Conservation (phyloP, 1,284 basidiomycete genomes). For the Trametes versicolor region DNA sequence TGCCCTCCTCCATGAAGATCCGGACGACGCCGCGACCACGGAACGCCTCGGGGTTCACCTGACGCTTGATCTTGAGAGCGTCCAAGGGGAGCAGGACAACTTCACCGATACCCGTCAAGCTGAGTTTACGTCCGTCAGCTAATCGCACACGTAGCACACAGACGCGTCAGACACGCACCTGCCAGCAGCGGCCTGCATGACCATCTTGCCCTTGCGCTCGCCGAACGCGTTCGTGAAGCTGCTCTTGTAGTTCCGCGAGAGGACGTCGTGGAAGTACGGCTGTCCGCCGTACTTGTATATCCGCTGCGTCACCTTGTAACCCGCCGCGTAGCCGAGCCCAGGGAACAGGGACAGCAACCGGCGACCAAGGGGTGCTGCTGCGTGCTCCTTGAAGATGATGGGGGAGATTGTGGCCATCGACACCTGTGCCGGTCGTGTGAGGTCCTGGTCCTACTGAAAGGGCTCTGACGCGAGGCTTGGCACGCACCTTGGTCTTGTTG, state of each 20-base stretch:
- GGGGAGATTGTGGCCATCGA: conserved; percentile 68
- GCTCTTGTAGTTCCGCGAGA: conserved; percentile 80
- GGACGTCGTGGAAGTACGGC: conserved; percentile 96
- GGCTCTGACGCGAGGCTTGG: not conserved
- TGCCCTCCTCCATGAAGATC: conserved; percentile 94
- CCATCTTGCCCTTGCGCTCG: conserved; percentile 95
- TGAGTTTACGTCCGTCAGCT: conserved; percentile 44
- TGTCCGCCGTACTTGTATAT: conserved; percentile 99
- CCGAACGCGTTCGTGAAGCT: conserved; percentile 89
- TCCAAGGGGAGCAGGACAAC: conserved; percentile 96
- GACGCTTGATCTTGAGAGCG: conserved; percentile 98
- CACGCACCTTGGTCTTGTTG: conserved; percentile 83
- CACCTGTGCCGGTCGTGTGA: conserved; percentile 55
- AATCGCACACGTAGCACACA: not conserved
- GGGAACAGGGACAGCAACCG: conserved; percentile 96
- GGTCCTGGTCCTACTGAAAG: conserved; percentile 7
- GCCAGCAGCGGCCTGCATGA: conserved; percentile 96
- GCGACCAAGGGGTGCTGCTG: conserved; percentile 70
- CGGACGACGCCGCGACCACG: conserved; percentile 90
- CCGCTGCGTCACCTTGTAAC: conserved; percentile 95
- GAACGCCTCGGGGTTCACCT: conserved; percentile 97
- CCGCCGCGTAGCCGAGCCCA: conserved; percentile 97
- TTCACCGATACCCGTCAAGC: conserved; percentile 96
- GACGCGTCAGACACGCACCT: conserved; percentile 60
- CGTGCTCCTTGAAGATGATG: conserved; percentile 91